Evolutionary conservation across 805 yeast genomes (phyloP).

Genomic region (Suhomyces vadensis): DNA sequence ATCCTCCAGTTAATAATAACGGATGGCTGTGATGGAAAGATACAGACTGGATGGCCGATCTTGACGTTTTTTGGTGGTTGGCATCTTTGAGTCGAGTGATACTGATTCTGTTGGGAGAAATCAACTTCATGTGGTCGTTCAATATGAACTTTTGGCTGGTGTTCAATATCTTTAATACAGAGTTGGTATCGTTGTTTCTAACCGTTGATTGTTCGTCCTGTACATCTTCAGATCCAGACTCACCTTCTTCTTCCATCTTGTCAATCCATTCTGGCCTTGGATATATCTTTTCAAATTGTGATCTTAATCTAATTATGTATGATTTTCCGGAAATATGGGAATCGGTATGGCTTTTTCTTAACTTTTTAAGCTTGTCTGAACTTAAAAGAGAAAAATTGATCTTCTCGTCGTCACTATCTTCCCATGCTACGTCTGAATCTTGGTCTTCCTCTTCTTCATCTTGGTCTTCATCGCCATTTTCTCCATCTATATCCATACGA

Average conservation of each 20-base stretch:
- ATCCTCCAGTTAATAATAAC: conserved; percentile 85
- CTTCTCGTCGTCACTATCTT: conserved; percentile 87
- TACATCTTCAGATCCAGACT: conserved; percentile 26
- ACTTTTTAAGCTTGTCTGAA: conserved; percentile 65
- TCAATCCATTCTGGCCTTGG: conserved; percentile 86
- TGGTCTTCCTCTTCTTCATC: conserved; percentile 71
- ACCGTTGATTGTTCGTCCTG: conserved; percentile 17
- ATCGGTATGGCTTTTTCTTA: conserved; percentile 63
- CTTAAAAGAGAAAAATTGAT: conserved; percentile 58
- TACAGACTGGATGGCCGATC: conserved; percentile 80
- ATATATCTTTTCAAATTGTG: conserved; percentile 71
- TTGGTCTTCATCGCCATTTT: conserved; percentile 35
- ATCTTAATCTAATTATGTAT: conserved; percentile 62
- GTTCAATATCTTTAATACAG: conserved; percentile 34
- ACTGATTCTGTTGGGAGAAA: conserved; percentile 71
- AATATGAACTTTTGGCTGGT: conserved; percentile 40
- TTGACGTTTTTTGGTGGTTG: conserved; percentile 65
- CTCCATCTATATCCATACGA: conserved; percentile 25
- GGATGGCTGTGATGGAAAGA: conserved; percentile 87
- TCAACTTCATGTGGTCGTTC: conserved; percentile 50
- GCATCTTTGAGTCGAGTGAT: conserved; percentile 88
- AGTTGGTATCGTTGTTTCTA: conserved; percentile 24
- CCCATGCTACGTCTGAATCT: conserved; percentile 91
- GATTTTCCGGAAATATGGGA: conserved; percentile 55
- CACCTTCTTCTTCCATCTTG: conserved; percentile 36